Evolutionary conservation across 2,329 filamentous ascomycete genomes (phyloP).

Genomic region (Fusarium subglutinans): DNA sequence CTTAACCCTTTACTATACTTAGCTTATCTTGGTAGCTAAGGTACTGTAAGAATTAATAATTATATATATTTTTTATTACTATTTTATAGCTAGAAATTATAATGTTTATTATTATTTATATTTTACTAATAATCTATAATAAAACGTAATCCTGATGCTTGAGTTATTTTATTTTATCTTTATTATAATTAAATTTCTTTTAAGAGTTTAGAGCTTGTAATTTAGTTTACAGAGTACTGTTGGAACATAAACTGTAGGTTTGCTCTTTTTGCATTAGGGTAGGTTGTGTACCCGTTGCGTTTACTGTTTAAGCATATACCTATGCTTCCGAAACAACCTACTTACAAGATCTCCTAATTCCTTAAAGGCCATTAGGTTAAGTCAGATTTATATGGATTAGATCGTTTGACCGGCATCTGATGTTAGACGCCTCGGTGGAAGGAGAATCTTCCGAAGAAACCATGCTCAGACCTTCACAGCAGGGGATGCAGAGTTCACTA

Average conservation of each 20-base stretch:
- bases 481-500: not conserved
- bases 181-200: rapidly evolving
- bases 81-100: too few species aligned
- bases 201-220: rapidly evolving
- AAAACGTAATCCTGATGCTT: rapidly evolving
- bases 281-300: not conserved
- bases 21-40: rapidly evolving
- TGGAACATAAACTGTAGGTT: not conserved
- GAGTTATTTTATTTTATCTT: rapidly evolving
- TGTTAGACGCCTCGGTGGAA: not conserved
- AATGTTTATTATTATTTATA: rapidly evolving
- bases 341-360: not conserved
- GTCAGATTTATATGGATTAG: not conserved
- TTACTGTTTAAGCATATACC: not conserved
- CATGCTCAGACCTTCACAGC: not conserved
- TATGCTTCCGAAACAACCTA: not conserved
- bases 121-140: rapidly evolving
- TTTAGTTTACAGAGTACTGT: too few species aligned
- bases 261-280: not conserved
- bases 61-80: not conserved
- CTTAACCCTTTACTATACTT: not conserved
- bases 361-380: not conserved
- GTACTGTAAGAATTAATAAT: not conserved
- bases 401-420: not conserved
- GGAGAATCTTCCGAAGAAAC: too few species aligned